Conservation (phyloP, 331 rosid genomes). For the Malus hybrid region DNA sequence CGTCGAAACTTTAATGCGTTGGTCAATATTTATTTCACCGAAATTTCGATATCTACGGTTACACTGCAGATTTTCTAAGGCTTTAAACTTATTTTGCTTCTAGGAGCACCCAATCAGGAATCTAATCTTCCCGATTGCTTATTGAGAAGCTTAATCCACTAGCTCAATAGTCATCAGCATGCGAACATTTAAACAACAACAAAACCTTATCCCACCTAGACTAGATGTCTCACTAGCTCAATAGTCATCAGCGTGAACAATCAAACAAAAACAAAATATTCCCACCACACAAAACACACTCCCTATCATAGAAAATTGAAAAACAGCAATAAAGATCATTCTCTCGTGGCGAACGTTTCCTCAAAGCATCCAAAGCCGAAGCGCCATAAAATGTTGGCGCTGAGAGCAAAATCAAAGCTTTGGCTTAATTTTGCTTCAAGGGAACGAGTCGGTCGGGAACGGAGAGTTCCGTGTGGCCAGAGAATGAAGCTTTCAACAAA, state of each 20-base stretch:
- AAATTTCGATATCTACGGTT: not conserved
- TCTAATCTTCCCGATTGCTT: not conserved
- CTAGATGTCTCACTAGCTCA: too few species aligned
- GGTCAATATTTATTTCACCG: too few species aligned
- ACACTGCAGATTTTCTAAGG: not conserved
- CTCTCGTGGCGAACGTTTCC: not conserved
- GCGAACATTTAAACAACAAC: not conserved
- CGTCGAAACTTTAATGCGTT: too few species aligned
- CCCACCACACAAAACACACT: not conserved
- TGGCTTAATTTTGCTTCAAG: constrained; percentile 17
- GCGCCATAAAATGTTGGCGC: not conserved
- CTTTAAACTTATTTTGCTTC: constrained; percentile 6
- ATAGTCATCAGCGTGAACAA: too few species aligned
- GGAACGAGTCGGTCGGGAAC: constrained; percentile 38
- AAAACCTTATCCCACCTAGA: rapidly evolving
- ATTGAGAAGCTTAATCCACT: not conserved
- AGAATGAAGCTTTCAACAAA: constrained; percentile 19
- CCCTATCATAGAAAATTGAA: not conserved
- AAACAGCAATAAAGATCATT: not conserved
- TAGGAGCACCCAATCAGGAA: constrained; percentile 12
- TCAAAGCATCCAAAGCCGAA: constrained; percentile 8
- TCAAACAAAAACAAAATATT: not conserved
- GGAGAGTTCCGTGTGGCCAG: constrained; percentile 22
- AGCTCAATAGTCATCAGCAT: not conserved
- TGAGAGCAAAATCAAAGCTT: not conserved